These are phyloP conservation scores for Dillenia suffruticosa DNA, from an alignment of 164 flowering plant species.

Conservation along the genomic window DNA sequence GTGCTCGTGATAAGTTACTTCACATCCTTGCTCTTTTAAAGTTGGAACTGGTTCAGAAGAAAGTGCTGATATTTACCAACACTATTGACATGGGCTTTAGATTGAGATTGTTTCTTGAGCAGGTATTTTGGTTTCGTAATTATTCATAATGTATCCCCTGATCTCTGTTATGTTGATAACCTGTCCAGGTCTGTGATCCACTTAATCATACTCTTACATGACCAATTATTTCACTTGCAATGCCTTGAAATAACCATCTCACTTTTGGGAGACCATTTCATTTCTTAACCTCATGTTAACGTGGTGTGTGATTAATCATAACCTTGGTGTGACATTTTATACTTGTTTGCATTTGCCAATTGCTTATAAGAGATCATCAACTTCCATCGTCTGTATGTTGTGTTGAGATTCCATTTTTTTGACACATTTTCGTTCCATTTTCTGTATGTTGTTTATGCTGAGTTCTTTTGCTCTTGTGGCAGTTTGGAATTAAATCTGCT, in stretches of 20 bases:
- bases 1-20: constrained; percentile 67
- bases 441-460: background rate
- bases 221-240: too few species aligned
- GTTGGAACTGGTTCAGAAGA: constrained; percentile 84
- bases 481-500: constrained; percentile 91
- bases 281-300: too few species aligned
- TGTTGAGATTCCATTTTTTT: too few species aligned
- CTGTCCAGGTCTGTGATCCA: too few species aligned
- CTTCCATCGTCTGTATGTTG: too few species aligned
- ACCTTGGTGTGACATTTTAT: too few species aligned
- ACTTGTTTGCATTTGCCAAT: too few species aligned
- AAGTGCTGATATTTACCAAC: constrained; percentile 81
- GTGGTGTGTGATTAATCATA: too few species aligned
- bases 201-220: too few species aligned
- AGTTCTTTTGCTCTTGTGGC: constrained; percentile 14
- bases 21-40: constrained; percentile 83
- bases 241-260: too few species aligned
- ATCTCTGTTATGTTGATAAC: background rate
- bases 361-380: too few species aligned
- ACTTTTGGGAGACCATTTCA: too few species aligned
- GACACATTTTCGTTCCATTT: background rate
- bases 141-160: background rate
- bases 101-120: constrained; percentile 81
- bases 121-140: constrained; percentile 45
- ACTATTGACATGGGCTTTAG: constrained; percentile 81